Conservation (phyloP, 768 basidiomycete species). For the Kwoniella sp. region DNA sequence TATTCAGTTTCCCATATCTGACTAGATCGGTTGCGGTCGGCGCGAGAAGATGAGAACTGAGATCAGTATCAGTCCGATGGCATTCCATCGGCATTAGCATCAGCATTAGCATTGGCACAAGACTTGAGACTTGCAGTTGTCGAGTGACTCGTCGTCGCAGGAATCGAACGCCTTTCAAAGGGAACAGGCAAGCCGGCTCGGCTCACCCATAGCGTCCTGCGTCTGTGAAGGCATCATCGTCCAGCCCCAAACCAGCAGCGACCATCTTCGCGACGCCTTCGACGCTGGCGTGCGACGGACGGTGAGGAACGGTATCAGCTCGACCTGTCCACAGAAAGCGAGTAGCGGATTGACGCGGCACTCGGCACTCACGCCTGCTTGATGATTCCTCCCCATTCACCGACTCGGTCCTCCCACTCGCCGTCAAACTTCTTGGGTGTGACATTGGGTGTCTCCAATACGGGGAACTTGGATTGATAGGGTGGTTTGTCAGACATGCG, state of each 20-base stretch:
- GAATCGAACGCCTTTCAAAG: no score
- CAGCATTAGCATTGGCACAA: no score
- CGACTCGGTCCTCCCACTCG: conserved; percentile 73
- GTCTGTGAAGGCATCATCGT: conserved; percentile 68
- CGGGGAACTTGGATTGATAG: conserved; percentile 75
- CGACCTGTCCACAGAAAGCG: no score
- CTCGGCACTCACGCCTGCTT: conserved; percentile 66
- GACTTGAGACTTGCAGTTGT: no score
- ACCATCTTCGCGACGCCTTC: conserved; percentile 85
- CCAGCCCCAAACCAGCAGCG: conserved; percentile 77
- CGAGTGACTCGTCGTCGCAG: no score
- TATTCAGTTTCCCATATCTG: conserved; percentile 64
- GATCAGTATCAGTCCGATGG: no score
- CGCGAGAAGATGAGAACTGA: conserved; percentile 80
- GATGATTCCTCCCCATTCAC: conserved; percentile 85
- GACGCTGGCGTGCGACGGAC: conserved; percentile 61
- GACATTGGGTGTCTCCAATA: conserved; percentile 77
- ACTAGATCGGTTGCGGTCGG: conserved; percentile 88
- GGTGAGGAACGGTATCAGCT: no score
- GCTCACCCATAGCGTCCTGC: conserved; percentile 82
- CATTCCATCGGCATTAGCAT: no score
- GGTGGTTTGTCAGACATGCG: conserved; percentile 63
- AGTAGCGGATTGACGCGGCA: no score
- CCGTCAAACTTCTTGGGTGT: conserved; percentile 68
- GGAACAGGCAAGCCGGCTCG: background rate